Evolutionary conservation across 495 filamentous ascomycete genomes (phyloP).

Genomic region (Tuber calosporum): DNA sequence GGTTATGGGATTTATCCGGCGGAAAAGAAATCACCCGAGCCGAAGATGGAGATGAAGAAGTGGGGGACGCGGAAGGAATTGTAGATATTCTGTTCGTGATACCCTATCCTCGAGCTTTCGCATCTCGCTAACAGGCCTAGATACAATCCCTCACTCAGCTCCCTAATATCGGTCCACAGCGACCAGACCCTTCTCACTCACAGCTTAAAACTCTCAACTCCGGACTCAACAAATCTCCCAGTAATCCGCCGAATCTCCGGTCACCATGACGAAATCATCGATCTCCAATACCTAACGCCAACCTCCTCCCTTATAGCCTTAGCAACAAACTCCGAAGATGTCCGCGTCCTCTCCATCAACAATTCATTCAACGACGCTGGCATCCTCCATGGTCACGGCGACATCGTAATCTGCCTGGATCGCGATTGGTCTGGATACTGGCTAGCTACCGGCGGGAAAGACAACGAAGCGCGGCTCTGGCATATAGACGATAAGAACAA

Average conservation of each 20-base stretch:
- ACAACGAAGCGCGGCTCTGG: conserved; percentile 92
- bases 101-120: conserved; percentile 37
- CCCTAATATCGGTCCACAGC: conserved; percentile 73
- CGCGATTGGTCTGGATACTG: conserved; percentile 94
- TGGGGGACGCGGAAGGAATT: conserved; percentile 60
- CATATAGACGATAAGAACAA: conserved; percentile 67
- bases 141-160: conserved; percentile 47
- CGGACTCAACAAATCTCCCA: conserved; percentile 40
- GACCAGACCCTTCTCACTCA: conserved; percentile 80
- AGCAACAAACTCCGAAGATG: conserved; percentile 89
- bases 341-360: conserved; percentile 67
- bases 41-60: conserved; percentile 14
- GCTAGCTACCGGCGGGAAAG: conserved; percentile 92
- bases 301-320: conserved; percentile 76
- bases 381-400: conserved; percentile 77
- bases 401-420: conserved; percentile 92
- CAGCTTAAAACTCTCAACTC: conserved; percentile 45
- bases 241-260: conserved; percentile 72
- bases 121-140: conserved; percentile 43
- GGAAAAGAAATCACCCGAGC: conserved; percentile 73
- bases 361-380: conserved; percentile 81
- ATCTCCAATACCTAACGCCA: conserved; percentile 73
- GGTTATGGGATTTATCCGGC: conserved; percentile 70
- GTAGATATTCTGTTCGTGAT: conserved; percentile 53
- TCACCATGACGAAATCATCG: conserved; percentile 95